Conservation (phyloP, 768 basidiomycete genomes). For the Arthromyces matolae region DNA sequence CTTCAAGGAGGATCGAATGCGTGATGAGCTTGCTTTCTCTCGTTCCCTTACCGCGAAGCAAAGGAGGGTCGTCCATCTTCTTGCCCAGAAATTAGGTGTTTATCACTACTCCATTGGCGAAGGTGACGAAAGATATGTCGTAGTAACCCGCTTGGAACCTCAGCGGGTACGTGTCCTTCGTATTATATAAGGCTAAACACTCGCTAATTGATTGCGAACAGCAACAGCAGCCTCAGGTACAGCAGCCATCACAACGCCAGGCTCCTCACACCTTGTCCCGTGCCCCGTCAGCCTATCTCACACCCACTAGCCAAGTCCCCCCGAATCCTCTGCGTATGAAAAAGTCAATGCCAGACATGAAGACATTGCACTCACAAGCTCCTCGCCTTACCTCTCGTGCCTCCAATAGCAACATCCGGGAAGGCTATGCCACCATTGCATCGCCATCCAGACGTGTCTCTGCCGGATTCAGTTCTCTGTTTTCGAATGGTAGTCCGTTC, state of each 20-base stretch:
- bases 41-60: conserved; percentile 80
- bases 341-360: conserved; percentile 99
- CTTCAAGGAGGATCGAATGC: conserved; percentile 97
- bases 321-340: conserved; percentile 75
- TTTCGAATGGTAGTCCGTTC: conserved; percentile 51
- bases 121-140: conserved; percentile 89
- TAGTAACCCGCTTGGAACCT: conserved; percentile 88
- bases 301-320: conserved; percentile 46
- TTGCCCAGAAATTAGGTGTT: conserved; percentile 94
- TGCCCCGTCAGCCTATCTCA: conserved; percentile 77
- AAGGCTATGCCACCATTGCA: conserved; percentile 83
- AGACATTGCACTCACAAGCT: conserved; percentile 74
- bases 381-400: conserved; percentile 77
- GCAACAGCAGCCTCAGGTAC: conserved; percentile 40
- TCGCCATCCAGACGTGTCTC: conserved; percentile 76
- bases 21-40: conserved; percentile 97
- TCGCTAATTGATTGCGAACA: conserved; percentile 11
- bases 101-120: conserved; percentile 93
- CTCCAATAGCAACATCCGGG: conserved; percentile 86
- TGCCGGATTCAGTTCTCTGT: conserved; percentile 68
- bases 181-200: conserved; percentile 4
- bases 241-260: conserved; percentile 43
- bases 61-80: conserved; percentile 88
- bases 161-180: conserved; percentile 55
- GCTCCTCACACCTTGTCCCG: conserved; percentile 71